Conservation (phyloP, 2,329 filamentous ascomycete species). For the Fusarium redolens region DNA sequence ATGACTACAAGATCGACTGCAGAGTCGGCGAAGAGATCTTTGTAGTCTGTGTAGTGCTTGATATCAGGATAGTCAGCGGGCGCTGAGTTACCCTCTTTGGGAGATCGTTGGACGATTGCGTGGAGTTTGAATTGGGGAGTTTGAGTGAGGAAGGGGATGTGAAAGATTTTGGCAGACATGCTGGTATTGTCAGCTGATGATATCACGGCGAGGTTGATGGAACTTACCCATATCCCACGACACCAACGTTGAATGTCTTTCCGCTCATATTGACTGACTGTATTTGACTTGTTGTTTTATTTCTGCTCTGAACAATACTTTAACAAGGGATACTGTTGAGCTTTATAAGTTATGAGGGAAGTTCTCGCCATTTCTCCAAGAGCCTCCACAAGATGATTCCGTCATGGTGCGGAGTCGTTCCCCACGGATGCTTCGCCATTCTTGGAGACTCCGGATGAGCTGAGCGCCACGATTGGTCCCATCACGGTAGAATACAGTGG, state of each 20-base stretch:
- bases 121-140: conserved; percentile 75
- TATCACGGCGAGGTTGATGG: conserved; percentile 7
- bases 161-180: conserved; percentile 80
- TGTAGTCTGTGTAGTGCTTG: conserved; percentile 72
- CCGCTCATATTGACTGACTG: conserved; percentile 44
- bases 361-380: conserved; percentile 10
- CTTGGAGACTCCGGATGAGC: conserved; percentile 15
- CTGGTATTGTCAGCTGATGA: conserved; percentile 49
- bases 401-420: conserved; percentile 40
- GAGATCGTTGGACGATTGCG: conserved; percentile 80
- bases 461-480: conserved; percentile 29
- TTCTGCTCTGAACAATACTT: background rate
- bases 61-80: conserved; percentile 73
- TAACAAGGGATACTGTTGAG: background rate
- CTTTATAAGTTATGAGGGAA: conserved; percentile 14
- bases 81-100: conserved; percentile 72
- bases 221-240: conserved; percentile 64
- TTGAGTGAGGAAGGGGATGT: conserved; percentile 80
- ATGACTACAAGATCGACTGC: conserved; percentile 77
- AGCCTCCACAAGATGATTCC: conserved; percentile 32
- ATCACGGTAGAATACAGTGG: conserved; percentile 19
- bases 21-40: conserved; percentile 73
- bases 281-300: background rate
- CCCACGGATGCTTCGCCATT: conserved; percentile 38
- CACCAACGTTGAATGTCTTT: conserved; percentile 61